phyloP scores from a whole-genome alignment of 345 rosid genomes.

The Toxicodendron radicans region DNA sequence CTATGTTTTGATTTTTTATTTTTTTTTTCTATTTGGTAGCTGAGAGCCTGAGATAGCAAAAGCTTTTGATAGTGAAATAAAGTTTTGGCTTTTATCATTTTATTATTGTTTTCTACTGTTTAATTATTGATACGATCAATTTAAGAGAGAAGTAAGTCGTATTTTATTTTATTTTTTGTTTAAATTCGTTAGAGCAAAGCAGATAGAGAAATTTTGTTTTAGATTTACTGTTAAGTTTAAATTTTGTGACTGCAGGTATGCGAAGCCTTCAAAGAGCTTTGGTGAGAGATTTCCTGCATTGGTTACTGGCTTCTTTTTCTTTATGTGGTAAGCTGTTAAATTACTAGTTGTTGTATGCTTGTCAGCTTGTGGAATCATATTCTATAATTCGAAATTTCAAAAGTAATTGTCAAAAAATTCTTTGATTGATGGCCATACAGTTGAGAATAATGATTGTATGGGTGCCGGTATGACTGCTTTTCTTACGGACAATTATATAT shows the following conservation, averaged over 20 bases:
- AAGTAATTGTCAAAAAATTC: too few relatives aligned
- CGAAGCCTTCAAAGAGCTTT: slow-evolving; percentile 45
- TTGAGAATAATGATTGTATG: not conserved
- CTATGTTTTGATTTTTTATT: not conserved
- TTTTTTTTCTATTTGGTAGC: slow-evolving; percentile 22
- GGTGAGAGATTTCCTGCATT: slow-evolving; percentile 48
- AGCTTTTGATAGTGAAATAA: not conserved
- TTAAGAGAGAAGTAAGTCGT: not conserved
- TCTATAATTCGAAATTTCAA: too few relatives aligned
- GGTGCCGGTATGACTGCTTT: not conserved
- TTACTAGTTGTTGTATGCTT: not conserved
- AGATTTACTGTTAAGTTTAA: not conserved
- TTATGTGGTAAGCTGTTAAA: slow-evolving; percentile 39
- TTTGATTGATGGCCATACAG: too few relatives aligned
- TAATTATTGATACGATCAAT: not conserved
- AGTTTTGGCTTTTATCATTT: not conserved
- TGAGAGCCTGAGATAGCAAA: slow-evolving; percentile 23
- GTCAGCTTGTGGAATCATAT: too few relatives aligned
- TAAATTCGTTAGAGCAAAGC: not conserved
- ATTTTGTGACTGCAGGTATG: slow-evolving; percentile 28
- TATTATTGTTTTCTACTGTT: not conserved
- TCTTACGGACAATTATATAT: not conserved
- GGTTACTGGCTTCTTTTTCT: slow-evolving; percentile 57
- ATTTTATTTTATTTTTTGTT: not conserved
- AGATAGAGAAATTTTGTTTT: too few relatives aligned